These are phyloP conservation scores for Porogramme epimiltina DNA, from an alignment of 1,284 basidiomycete genomes.

Conservation along the genomic window DNA sequence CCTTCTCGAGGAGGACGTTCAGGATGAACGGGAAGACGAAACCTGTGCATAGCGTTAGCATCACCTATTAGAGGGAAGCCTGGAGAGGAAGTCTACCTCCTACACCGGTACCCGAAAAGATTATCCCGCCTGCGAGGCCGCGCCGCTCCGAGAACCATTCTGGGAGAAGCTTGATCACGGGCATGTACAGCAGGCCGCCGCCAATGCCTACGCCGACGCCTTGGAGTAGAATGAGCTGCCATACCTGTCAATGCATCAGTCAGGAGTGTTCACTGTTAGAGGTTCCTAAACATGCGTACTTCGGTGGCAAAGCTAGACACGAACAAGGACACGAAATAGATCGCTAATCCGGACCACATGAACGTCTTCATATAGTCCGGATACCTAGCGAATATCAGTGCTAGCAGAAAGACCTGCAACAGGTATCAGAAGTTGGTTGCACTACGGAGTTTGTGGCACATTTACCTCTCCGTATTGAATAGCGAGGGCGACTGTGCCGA, in stretches of 20 bases:
- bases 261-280: not conserved
- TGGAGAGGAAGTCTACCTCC: conserved; percentile 15
- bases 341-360: conserved; percentile 25
- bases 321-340: conserved; percentile 23
- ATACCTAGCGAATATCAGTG: conserved; percentile 25
- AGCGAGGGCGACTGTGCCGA: conserved; percentile 16
- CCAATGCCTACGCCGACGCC: conserved; percentile 28
- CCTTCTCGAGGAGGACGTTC: conserved; percentile 22
- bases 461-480: conserved; percentile 16
- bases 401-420: conserved; percentile 22
- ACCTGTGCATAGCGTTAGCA: not conserved
- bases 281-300: conserved; percentile 7
- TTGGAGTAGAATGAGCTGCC: conserved; percentile 30
- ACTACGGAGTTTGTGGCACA: too few species aligned
- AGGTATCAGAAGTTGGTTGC: too few species aligned
- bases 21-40: conserved; percentile 31
- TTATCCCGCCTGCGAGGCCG: conserved; percentile 29
- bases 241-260: conserved; percentile 16
- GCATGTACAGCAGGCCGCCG: conserved; percentile 27
- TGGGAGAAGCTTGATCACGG: conserved; percentile 25
- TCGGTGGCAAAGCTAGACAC: conserved; percentile 29
- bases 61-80: not conserved
- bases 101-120: conserved; percentile 30
- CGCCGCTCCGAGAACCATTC: conserved; percentile 26
- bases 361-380: conserved; percentile 24